Evolutionary conservation across 2,329 filamentous ascomycete species (phyloP).

Genomic region (Aspergillus nomiae): DNA sequence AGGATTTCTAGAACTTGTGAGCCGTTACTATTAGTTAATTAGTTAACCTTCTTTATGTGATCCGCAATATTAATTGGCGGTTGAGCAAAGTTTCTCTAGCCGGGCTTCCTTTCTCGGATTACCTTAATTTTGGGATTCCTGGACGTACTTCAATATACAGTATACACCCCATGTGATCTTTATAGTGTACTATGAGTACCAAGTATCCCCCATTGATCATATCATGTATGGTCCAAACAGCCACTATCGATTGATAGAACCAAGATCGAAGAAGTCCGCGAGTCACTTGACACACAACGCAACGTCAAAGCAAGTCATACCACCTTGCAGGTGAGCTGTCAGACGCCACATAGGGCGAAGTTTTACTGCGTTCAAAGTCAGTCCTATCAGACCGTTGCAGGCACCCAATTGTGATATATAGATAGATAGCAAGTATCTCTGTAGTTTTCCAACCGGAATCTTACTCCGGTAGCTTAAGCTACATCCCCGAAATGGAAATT

Average conservation of each 20-base stretch:
- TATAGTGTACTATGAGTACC: background rate
- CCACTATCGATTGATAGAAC: background rate
- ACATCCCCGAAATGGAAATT: background rate
- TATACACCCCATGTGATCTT: background rate
- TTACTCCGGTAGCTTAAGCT: background rate
- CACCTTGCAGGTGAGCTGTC: slow-evolving; percentile 16
- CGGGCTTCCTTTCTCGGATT: background rate
- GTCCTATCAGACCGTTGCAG: background rate
- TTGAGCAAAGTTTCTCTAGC: background rate
- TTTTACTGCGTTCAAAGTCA: slow-evolving; percentile 1
- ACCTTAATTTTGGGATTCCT: slow-evolving; percentile 2
- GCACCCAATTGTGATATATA: background rate
- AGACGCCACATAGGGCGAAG: slow-evolving; percentile 9
- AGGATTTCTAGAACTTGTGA: background rate
- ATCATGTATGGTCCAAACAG: background rate
- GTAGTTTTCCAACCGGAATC: background rate
- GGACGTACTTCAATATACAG: background rate
- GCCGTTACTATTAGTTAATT: background rate
- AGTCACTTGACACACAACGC: slow-evolving; percentile 5
- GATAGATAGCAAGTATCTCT: background rate
- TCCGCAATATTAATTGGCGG: background rate
- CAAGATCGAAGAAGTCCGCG: background rate
- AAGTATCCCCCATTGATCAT: background rate
- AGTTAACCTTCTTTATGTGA: slow-evolving; percentile 2
- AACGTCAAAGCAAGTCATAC: slow-evolving; percentile 12